Conservation (phyloP, 2,329 filamentous ascomycete species). For the Aspergillus fischeri region DNA sequence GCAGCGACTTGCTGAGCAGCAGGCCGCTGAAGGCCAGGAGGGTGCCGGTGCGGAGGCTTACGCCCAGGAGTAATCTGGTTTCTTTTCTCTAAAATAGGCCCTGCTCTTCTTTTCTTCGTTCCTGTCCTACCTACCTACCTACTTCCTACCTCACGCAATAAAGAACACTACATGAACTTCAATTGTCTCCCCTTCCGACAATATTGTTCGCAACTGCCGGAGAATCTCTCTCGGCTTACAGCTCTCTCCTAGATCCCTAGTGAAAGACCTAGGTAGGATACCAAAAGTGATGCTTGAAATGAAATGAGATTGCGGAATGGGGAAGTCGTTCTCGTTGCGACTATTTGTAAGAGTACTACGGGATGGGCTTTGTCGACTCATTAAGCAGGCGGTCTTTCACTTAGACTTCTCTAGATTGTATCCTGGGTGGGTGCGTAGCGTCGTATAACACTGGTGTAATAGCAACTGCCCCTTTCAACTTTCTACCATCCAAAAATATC, state of each 20-base stretch:
- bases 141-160: conserved; percentile 35
- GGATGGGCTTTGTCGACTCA: not conserved
- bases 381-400: not conserved
- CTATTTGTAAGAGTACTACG: not conserved
- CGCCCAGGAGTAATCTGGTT: conserved; percentile 44
- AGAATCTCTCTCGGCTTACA: conserved; percentile 1
- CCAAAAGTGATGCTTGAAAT: conserved; percentile 2
- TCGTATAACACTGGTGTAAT: not conserved
- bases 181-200: conserved; percentile 1
- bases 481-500: not conserved
- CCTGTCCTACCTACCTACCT: conserved; percentile 29
- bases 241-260: conserved; percentile 5
- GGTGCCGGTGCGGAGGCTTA: conserved; percentile 39
- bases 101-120: conserved; percentile 22
- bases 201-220: not conserved
- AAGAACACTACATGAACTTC: conserved; percentile 32
- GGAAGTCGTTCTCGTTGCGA: not conserved
- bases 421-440: not conserved
- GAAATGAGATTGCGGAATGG: not conserved
- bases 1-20: conserved; percentile 57
- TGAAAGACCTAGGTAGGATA: conserved; percentile 12
- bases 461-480: not conserved
- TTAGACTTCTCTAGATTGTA: not conserved
- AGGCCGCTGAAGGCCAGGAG: conserved; percentile 47
- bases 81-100: conserved; percentile 21